Conservation (phyloP, 2,329 filamentous ascomycete species). For the Diplodia seriata region DNA sequence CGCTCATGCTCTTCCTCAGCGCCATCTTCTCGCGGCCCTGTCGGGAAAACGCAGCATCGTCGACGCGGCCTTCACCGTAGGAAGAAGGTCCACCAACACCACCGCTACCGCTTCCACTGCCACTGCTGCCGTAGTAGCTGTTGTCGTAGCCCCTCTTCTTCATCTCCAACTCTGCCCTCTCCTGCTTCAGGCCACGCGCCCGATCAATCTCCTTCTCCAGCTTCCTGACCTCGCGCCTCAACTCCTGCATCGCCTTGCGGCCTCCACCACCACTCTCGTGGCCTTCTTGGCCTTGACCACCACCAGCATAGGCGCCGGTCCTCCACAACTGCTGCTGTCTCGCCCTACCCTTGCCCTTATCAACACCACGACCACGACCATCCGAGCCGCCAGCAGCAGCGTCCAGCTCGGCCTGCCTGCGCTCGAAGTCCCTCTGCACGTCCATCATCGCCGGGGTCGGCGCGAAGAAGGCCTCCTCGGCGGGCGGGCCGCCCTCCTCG, state of each 20-base stretch:
- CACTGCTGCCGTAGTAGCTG: too few relatives aligned
- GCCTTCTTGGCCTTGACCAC: too few relatives aligned
- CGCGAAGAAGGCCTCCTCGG: not conserved
- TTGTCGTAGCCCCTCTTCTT: too few relatives aligned
- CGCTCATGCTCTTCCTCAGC: conserved; percentile 4
- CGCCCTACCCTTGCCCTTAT: too few relatives aligned
- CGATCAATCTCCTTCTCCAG: not conserved
- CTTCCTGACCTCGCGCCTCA: not conserved
- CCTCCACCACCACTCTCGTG: too few relatives aligned
- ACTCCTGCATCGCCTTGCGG: not conserved
- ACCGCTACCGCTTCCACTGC: not conserved
- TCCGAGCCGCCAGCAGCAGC: too few relatives aligned
- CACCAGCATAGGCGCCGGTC: too few relatives aligned
- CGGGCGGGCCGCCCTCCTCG: conserved; percentile 12
- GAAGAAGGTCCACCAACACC: too few relatives aligned
- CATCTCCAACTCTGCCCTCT: not conserved
- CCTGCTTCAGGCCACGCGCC: fast-evolving
- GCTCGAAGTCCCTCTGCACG: not conserved
- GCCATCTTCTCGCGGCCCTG: conserved; percentile 1
- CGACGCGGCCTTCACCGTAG: too few relatives aligned
- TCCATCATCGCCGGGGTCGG: not conserved
- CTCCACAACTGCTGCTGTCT: too few relatives aligned
- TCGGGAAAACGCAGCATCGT: not conserved
- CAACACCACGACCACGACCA: too few relatives aligned
- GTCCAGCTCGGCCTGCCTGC: not conserved